phyloP scores from a whole-genome alignment of 768 basidiomycete genomes.

The Russula griseocarnosa region DNA sequence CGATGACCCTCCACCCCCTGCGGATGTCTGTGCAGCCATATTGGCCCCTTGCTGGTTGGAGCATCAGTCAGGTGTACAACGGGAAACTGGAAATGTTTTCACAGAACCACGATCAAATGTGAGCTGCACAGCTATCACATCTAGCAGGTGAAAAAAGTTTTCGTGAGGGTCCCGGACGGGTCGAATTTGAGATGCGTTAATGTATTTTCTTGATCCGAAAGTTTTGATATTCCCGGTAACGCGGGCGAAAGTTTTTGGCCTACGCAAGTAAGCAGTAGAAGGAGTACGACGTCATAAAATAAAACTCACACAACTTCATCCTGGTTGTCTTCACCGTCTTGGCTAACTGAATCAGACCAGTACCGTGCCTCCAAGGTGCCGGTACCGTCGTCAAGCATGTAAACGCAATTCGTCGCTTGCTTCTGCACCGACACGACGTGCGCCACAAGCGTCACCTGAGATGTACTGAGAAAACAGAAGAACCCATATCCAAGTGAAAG shows the following conservation, averaged over 20 bases:
- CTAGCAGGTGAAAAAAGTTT: constrained; percentile 75
- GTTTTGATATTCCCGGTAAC: constrained; percentile 78
- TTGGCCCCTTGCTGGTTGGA: constrained; percentile 30
- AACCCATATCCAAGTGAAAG: background rate
- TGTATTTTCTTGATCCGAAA: constrained; percentile 76
- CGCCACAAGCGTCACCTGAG: constrained; percentile 68
- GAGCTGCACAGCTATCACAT: constrained; percentile 66
- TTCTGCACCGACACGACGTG: constrained; percentile 63
- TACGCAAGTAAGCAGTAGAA: constrained; percentile 33
- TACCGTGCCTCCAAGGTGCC: constrained; percentile 72
- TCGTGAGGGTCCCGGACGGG: constrained; percentile 68
- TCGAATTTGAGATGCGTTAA: constrained; percentile 75
- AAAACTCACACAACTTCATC: constrained; percentile 45
- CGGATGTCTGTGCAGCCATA: constrained; percentile 13
- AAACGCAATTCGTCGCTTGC: constrained; percentile 78
- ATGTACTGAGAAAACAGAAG: constrained; percentile 6
- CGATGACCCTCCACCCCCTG: constrained; percentile 9
- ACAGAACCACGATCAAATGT: constrained; percentile 65
- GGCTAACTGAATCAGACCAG: constrained; percentile 69
- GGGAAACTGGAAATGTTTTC: constrained; percentile 30
- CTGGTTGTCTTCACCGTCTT: constrained; percentile 51
- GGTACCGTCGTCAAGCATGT: constrained; percentile 82
- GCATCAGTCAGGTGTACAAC: background rate
- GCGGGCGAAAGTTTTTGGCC: constrained; percentile 74
- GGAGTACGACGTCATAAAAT: background rate